Evolutionary conservation across 768 basidiomycete genomes (phyloP).

Genomic region (Agrocybe praecox): DNA sequence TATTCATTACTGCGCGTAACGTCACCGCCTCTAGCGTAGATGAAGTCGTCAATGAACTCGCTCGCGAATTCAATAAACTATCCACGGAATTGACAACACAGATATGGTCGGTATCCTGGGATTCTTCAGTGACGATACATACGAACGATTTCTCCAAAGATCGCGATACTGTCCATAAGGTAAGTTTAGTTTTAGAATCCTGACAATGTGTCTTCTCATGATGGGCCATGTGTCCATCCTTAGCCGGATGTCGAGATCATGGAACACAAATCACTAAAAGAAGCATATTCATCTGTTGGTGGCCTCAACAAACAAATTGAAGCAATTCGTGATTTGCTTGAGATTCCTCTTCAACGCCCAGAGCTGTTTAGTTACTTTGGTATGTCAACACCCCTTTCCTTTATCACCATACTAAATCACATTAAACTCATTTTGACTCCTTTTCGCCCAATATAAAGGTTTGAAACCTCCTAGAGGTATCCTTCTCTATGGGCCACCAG

Average conservation of each 20-base stretch:
- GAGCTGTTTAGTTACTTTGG: slow-evolving; percentile 36
- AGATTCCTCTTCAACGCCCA: slow-evolving; percentile 33
- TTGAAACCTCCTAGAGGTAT: slow-evolving; percentile 97
- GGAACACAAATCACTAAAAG: slow-evolving; percentile 39
- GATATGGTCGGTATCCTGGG: slow-evolving; percentile 73
- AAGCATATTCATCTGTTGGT: slow-evolving; percentile 84
- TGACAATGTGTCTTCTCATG: slow-evolving; percentile 10
- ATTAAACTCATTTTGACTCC: slow-evolving; percentile 3
- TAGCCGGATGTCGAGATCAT: slow-evolving; percentile 51
- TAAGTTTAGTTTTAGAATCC: slow-evolving; percentile 20
- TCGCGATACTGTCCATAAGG: slow-evolving; percentile 35
- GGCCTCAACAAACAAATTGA: slow-evolving; percentile 87
- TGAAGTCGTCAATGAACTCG: slow-evolving; percentile 32
- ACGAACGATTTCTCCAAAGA: slow-evolving; percentile 25
- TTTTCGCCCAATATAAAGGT: slow-evolving; percentile 39
- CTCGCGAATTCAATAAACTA: slow-evolving; percentile 44
- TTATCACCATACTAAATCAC: not conserved
- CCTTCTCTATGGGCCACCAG: slow-evolving; percentile 92
- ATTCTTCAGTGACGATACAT: slow-evolving; percentile 53
- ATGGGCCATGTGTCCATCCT: slow-evolving; percentile 11
- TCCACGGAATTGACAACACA: slow-evolving; percentile 39
- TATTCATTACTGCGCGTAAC: slow-evolving; percentile 39
- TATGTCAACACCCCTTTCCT: slow-evolving; percentile 11
- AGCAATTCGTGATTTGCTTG: slow-evolving; percentile 55
- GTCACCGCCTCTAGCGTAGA: slow-evolving; percentile 11